phyloP scores from a whole-genome alignment of 2,329 filamentous ascomycete genomes.

The Botrytis aclada region DNA sequence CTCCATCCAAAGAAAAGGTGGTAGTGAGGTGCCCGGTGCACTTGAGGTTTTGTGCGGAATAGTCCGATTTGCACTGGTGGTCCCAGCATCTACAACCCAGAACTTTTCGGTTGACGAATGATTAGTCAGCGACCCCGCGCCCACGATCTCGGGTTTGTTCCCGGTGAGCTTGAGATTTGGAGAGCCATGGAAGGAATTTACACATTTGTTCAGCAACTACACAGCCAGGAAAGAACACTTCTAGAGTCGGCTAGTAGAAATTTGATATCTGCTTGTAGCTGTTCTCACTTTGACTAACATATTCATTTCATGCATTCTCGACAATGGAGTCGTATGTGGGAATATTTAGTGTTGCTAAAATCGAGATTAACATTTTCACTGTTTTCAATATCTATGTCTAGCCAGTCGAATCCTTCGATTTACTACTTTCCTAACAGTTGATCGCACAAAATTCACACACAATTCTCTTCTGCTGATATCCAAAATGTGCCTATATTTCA shows the following conservation, averaged over 20 bases:
- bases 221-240: neutral
- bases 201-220: neutral
- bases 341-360: neutral
- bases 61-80: constrained; percentile 2
- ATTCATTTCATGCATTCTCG: neutral
- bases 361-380: neutral
- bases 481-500: neutral
- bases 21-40: neutral
- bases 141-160: neutral
- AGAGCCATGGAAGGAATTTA: neutral
- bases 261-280: neutral
- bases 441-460: neutral
- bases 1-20: neutral
- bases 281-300: neutral
- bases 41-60: neutral
- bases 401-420: accelerated
- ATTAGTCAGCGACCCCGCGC: constrained; percentile 11
- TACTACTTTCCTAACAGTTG: neutral
- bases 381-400: too few relatives aligned
- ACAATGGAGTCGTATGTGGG: neutral
- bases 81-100: neutral
- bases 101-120: constrained; percentile 12
- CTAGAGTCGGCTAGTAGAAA: neutral
- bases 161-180: neutral
- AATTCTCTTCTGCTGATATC: too few relatives aligned